Evolutionary conservation across 345 rosid species (phyloP).

Genomic region (Brassica rapa): DNA sequence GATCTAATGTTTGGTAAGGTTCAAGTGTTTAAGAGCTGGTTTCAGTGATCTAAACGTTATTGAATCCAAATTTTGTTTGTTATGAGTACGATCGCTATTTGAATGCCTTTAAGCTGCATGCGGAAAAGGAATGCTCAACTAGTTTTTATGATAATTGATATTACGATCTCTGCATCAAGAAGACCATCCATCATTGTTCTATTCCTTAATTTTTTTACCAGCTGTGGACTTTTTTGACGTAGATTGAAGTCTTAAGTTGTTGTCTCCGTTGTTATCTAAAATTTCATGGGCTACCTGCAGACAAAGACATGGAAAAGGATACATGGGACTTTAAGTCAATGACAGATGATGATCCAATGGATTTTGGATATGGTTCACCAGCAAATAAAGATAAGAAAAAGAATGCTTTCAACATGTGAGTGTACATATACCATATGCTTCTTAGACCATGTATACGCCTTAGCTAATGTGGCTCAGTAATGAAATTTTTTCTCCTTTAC

Average conservation of each 20-base stretch:
- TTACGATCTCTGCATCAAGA: constrained; percentile 4
- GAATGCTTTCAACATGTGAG: constrained; percentile 76
- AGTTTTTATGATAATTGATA: not conserved
- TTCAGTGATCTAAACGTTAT: not conserved
- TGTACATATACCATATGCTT: constrained; percentile 20
- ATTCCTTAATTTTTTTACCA: not conserved
- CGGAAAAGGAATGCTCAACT: constrained; percentile 4
- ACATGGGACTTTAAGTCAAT: constrained; percentile 74
- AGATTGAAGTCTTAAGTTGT: constrained; percentile 18
- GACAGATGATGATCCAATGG: constrained; percentile 62
- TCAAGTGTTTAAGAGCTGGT: constrained; percentile 5
- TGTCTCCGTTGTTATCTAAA: constrained; percentile 8
- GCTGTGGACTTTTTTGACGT: constrained; percentile 2
- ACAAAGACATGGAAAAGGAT: constrained; percentile 72
- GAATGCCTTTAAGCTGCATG: not conserved
- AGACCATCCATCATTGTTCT: not conserved
- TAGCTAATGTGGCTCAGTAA: not conserved
- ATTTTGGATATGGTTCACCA: constrained; percentile 61
- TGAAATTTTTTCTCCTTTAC: not conserved
- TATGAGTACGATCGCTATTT: not conserved
- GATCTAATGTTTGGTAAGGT: constrained; percentile 50
- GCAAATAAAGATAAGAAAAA: constrained; percentile 64
- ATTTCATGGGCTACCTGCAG: constrained; percentile 43
- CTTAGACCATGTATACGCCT: constrained; percentile 14
- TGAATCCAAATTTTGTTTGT: not conserved